Evolutionary conservation across 108 stramenopile genomes (phyloP), one percentile per base, ranked within the genome.

Genomic region (Cyclotella atomus): DNA sequence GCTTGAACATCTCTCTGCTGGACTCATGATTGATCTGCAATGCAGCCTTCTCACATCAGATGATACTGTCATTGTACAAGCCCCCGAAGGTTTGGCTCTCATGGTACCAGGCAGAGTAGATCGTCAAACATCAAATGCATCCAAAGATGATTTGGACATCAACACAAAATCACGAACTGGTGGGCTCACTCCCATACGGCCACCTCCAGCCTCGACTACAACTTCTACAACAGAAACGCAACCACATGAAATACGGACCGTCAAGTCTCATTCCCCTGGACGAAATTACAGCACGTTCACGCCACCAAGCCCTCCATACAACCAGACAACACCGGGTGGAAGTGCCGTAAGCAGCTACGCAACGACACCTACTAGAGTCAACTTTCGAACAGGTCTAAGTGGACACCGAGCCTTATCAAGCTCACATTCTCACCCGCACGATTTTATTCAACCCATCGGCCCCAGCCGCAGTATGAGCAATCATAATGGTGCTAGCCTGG

Each of bases 351-450:
- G 64, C 53, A 64, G 67, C 67, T 62, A 62, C 41, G 61, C 38
- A 20, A 62, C 44, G 61, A 73, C 79, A 57, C 55, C 73, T 36
- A 81, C 77, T 29, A 19, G 85, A 14, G 79, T 91, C 30, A 83
- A 91, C 70, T 91, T 91, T 73, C 81, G 88, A 57, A 89, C 90
- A 24, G 90, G 90, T 0, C 65, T 91, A 81, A 89, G 88, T 71
- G 90, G 90, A 1, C 90, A 91, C 54, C 59, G 78, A 41, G 90
- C 87, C 1, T 64, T 91, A 34, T 61, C 81, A 19, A 87, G 87
- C 53, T 73, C 84, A 20, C 81, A 79, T 70, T 67, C 86, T 32
- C 86, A 87, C 41, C 84, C 88, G 2, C 90, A 91, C 34, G 90
- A 87, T 50, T 84, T 82, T 57, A 62, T 88, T 17, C 71, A 59